Conservation (phyloP, 1,284 basidiomycete species). For the Xanthoconium separans region DNA sequence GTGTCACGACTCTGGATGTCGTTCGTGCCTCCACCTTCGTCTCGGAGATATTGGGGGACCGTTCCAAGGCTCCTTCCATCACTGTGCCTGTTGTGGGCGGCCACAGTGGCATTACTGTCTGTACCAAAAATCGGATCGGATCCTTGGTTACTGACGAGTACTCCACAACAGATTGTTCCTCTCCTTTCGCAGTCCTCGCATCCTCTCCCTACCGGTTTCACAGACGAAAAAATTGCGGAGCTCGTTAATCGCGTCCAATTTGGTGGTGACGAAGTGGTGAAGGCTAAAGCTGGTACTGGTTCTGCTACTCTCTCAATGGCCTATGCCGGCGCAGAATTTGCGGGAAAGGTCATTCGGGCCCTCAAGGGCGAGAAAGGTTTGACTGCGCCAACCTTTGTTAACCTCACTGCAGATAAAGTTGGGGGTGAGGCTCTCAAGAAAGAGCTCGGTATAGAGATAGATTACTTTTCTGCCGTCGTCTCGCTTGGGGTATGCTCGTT, state of each 20-base stretch:
- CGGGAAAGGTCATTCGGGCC: slow-evolving; percentile 79
- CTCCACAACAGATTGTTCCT: slow-evolving; percentile 75
- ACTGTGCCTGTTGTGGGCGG: slow-evolving; percentile 93
- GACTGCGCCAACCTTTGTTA: slow-evolving; percentile 82
- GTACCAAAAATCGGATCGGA: slow-evolving; percentile 20
- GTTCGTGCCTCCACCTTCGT: slow-evolving; percentile 97
- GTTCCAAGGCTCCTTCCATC: slow-evolving; percentile 64
- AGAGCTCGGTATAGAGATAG: slow-evolving; percentile 66
- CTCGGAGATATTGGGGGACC: slow-evolving; percentile 73
- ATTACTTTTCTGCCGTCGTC: slow-evolving; percentile 83
- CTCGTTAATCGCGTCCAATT: slow-evolving; percentile 93
- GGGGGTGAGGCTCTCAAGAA: slow-evolving; percentile 65
- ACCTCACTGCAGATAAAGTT: slow-evolving; percentile 72
- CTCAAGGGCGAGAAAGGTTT: slow-evolving; percentile 87
- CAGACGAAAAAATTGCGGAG: slow-evolving; percentile 43
- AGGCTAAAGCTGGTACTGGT: slow-evolving; percentile 88
- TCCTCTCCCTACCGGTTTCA: slow-evolving; percentile 46
- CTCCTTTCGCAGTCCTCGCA: slow-evolving; percentile 90
- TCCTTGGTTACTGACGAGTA: slow-evolving; percentile 8
- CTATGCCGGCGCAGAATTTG: slow-evolving; percentile 87
- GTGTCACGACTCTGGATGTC: slow-evolving; percentile 98
- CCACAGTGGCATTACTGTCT: slow-evolving; percentile 89
- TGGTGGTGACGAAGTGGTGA: slow-evolving; percentile 92
- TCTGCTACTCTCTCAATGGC: slow-evolving; percentile 91
- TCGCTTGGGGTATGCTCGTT: slow-evolving; percentile 75